These are phyloP conservation scores for Pseudonitzschia delicatissima DNA, from an alignment of 108 stramenopile genomes.

Conservation along the genomic window DNA sequence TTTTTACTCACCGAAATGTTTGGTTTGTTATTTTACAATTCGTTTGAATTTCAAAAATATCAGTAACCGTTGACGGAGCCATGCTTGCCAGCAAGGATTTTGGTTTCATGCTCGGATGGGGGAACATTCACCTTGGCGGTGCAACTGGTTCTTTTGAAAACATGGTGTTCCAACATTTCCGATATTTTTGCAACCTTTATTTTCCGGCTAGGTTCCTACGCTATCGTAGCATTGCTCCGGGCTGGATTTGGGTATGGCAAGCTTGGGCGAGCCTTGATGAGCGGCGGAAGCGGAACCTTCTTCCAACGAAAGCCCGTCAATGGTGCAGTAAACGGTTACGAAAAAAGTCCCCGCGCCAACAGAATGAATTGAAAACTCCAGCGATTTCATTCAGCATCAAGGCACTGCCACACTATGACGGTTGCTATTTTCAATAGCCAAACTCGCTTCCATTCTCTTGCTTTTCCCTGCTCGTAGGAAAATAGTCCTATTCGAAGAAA, in stretches of 20 bases:
- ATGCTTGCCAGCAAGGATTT: slow-evolving; percentile 81
- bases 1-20: not conserved
- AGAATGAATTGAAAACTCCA: no score
- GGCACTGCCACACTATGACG: no score
- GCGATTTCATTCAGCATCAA: no score
- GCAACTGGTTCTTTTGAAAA: slow-evolving; percentile 47
- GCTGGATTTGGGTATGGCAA: slow-evolving; percentile 42
- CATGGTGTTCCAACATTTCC: slow-evolving; percentile 35
- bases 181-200: slow-evolving; percentile 60
- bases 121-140: slow-evolving; percentile 53
- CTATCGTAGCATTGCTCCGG: slow-evolving; percentile 37
- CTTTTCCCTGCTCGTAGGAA: no score
- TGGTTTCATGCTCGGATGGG: slow-evolving; percentile 61
- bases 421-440: no score
- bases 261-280: slow-evolving; percentile 40
- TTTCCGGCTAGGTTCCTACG: slow-evolving; percentile 55
- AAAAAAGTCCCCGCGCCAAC: no score
- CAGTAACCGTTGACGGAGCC: slow-evolving; percentile 69
- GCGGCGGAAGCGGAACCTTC: not conserved
- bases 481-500: no score
- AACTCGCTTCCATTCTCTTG: no score
- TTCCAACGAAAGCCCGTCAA: not conserved
- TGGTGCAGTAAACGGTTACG: not conserved
- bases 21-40: not conserved
- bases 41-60: not conserved